phyloP scores from a whole-genome alignment of 768 basidiomycete species.

The Lactifluus piperatus region DNA sequence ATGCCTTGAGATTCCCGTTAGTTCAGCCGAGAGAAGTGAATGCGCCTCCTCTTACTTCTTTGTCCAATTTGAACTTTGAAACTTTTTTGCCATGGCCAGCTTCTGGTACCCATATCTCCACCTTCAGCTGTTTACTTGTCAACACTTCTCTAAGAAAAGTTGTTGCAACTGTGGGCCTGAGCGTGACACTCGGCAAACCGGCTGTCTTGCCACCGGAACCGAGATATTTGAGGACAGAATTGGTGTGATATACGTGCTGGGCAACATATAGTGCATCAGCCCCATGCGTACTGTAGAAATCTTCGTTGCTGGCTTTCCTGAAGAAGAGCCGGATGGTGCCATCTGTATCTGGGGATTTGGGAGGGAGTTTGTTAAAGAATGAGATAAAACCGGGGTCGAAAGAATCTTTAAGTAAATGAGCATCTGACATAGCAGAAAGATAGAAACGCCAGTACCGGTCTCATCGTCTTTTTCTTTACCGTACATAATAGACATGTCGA shows the following conservation, averaged over 20 bases:
- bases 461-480: conserved; percentile 51
- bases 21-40: not conserved
- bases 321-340: conserved; percentile 87
- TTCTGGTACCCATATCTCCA: conserved; percentile 85
- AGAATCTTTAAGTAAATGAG: not conserved
- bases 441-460: conserved; percentile 6
- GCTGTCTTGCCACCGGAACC: conserved; percentile 52
- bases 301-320: conserved; percentile 41
- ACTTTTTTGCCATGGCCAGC: conserved; percentile 66
- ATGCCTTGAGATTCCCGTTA: conserved; percentile 41
- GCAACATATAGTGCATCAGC: conserved; percentile 86
- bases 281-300: conserved; percentile 86
- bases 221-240: conserved; percentile 87
- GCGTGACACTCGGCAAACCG: conserved; percentile 66
- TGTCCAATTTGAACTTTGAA: conserved; percentile 67
- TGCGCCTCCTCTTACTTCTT: conserved; percentile 46
- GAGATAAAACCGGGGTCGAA: conserved; percentile 51
- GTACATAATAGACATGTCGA: conserved; percentile 51
- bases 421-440: not conserved
- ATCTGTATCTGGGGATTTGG: conserved; percentile 55
- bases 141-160: conserved; percentile 80
- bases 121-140: conserved; percentile 79
- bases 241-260: conserved; percentile 73
- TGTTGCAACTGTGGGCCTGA: conserved; percentile 72
- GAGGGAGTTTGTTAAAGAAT: conserved; percentile 53